Evolutionary conservation across 257 asterid species (phyloP), one percentile per base, ranked within the genome.

Genomic region (Primulina huaijiensis): DNA sequence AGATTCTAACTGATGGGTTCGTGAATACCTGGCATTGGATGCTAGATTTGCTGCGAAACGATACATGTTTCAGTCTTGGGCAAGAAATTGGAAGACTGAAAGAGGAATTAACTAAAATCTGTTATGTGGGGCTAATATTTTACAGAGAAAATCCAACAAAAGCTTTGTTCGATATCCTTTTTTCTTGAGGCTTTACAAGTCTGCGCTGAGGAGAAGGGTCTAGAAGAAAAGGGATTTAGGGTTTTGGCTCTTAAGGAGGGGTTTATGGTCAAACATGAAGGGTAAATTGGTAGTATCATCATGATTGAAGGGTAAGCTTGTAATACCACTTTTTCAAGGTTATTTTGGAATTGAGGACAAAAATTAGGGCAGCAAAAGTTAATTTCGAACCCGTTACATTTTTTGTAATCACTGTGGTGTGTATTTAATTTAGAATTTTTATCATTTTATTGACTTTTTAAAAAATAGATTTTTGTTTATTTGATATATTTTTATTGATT

Each of bases 11-110:
- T 25, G 21, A 69, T n/a, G 59, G 53, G 35, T 35, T 21, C 10
- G 16, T 55, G 21, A 17, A 56, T 80, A 84, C 89, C 89, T 82
- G 76, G 89, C 85, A 65, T 84, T 90, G 20, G 95, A 84, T 43
- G 90, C 98, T 68, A 92, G 86, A 83, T 90, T 90, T 59, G 96
- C 92, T 55, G 89, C 95, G 71, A 85, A 87, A 17, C 98, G 89
- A 71, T 92, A 85, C 98, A 92, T 92, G 43, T 12, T 75, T 34
- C 20, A 53, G 2, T 23, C 58, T 17, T 50, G 34, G 19, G 12
- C 30, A 33, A 20, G 71, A 31, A 72, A 34, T 16, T 74, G 1
- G 57, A 5, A 67, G 23, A 61, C 8, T 17, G 78, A 31, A 60
- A 66, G 66, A 50, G 50, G 52, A 64, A 34, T 21, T 38, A 59